Evolutionary conservation across 768 basidiomycete genomes (phyloP), one percentile per base, ranked within the genome.

Genomic region (Candolleomyces eurysporus): DNA sequence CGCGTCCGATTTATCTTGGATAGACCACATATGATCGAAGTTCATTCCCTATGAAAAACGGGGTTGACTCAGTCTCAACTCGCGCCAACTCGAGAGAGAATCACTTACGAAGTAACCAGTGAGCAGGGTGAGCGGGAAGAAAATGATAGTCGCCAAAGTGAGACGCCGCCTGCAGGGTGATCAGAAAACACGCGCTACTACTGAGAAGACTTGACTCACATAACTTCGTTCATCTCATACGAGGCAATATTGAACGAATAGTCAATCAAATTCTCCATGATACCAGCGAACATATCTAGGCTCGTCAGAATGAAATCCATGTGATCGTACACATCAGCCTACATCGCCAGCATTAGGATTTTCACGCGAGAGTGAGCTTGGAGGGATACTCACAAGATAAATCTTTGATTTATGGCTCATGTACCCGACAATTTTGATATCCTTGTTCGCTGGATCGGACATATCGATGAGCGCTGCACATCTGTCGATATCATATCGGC

Each of bases 201-300:
- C n/a, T 43, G 22, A 43, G 21, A 51, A 54, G 62, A 9, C 36
- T 40, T 48, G n/a, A 70, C 79, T 45, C 67, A 84, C 88, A 91
- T 91, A 52, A 86, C 84, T 69, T 86, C 78, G 68, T 90, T 90
- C 87, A 86, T 90, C 64, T 90, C 84, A 68, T 90, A 87, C 11
- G 88, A 86, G 16, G 86, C 82, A 74, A 88, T 87, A 70, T 91
- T 91, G 78, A 91, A 91, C 19, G 86, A 84, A 68, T 87, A 91
- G 61, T 82, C 79, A 65, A 91, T 90, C 65, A 90, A 68, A 67
- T 90, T 91, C 66, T 90, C 87, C 6, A 84, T 78, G 63, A 91
- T 85, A 31, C 80, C 82, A 1, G 86, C 78, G 64, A 90, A 91
- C 84, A 90, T 89, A 62, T 92, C 90, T 53, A 92, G 68, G 65